Conservation (phyloP, 2,329 filamentous ascomycete species). For the Exserohilum rostratum region DNA sequence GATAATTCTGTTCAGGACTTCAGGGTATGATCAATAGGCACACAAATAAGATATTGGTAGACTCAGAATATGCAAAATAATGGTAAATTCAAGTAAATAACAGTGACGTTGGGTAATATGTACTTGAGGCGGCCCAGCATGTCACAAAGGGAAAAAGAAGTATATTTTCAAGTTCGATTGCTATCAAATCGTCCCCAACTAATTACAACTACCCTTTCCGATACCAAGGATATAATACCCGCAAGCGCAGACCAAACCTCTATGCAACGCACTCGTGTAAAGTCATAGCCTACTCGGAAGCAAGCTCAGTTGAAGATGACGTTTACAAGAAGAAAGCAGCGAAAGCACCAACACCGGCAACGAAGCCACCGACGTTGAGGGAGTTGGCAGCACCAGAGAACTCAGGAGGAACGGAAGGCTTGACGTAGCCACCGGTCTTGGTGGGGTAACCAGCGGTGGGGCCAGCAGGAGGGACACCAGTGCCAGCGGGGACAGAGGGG, state of each 20-base stretch:
- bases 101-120: no score
- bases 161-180: slow-evolving; percentile 32
- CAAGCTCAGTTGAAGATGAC: slow-evolving; percentile 44
- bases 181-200: slow-evolving; percentile 26
- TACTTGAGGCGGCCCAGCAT: no score
- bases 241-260: slow-evolving; percentile 26
- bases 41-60: no score
- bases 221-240: slow-evolving; percentile 35
- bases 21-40: no score
- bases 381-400: slow-evolving; percentile 49
- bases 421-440: slow-evolving; percentile 39
- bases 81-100: no score
- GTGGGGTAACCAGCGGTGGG: slow-evolving; percentile 41
- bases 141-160: background rate
- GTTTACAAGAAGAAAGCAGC: slow-evolving; percentile 53
- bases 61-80: no score
- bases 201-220: slow-evolving; percentile 40
- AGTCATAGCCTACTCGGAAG: slow-evolving; percentile 46
- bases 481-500: slow-evolving; percentile 22
- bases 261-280: slow-evolving; percentile 45
- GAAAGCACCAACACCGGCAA: slow-evolving; percentile 51
- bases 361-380: slow-evolving; percentile 46
- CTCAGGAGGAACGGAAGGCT: slow-evolving; percentile 39
- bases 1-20: no score
- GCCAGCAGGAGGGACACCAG: slow-evolving; percentile 21